phyloP scores from a whole-genome alignment of 2,329 filamentous ascomycete species.

The Massarina eburnea region DNA sequence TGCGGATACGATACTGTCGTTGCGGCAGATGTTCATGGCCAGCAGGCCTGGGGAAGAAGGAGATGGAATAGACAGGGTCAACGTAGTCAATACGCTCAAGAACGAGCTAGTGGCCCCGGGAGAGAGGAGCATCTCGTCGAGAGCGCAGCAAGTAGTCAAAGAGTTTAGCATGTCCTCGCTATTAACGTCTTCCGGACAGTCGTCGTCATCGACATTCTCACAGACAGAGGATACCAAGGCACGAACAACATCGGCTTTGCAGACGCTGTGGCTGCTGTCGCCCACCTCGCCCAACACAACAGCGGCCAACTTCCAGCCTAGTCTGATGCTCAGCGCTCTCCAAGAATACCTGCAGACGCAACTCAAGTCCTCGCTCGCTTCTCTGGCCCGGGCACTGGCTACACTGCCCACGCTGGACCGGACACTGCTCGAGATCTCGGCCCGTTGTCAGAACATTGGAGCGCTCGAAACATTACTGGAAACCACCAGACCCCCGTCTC shows the following conservation, averaged over 20 bases:
- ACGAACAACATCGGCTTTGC: constrained; percentile 71
- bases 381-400: constrained; percentile 73
- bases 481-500: constrained; percentile 65
- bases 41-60: constrained; percentile 73
- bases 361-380: constrained; percentile 75
- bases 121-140: constrained; percentile 71
- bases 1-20: constrained; percentile 73
- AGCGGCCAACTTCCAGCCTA: constrained; percentile 60
- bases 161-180: constrained; percentile 76
- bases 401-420: constrained; percentile 81
- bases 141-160: constrained; percentile 75
- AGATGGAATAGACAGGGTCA: constrained; percentile 71
- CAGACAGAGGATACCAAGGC: constrained; percentile 74
- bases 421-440: constrained; percentile 77
- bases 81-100: constrained; percentile 70
- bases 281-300: constrained; percentile 59
- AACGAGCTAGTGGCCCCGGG: constrained; percentile 69
- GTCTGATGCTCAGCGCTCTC: constrained; percentile 72
- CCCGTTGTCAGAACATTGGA: constrained; percentile 87
- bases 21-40: constrained; percentile 71
- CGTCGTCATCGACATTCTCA: constrained; percentile 53
- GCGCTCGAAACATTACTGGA: constrained; percentile 79
- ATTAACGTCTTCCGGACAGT: constrained; percentile 36
- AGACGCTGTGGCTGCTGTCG: constrained; percentile 79
- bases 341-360: constrained; percentile 81